These are phyloP conservation scores for Picochlorum sp. DNA, from an alignment of 139 green algal species.

Conservation along the genomic window DNA sequence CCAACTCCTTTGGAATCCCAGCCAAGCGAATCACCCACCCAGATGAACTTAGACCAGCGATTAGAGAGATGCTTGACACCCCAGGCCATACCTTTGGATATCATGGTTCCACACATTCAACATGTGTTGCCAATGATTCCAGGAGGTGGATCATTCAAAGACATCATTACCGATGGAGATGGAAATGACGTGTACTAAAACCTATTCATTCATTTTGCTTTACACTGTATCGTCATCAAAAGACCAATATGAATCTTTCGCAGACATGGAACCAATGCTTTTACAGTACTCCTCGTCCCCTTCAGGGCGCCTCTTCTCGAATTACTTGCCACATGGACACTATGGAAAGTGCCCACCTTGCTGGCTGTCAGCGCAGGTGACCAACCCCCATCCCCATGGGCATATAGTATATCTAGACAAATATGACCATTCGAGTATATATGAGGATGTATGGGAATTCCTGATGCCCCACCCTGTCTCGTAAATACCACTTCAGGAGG, in stretches of 20 bases:
- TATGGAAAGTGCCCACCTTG: slow-evolving; percentile 61
- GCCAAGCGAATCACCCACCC: slow-evolving; percentile 60
- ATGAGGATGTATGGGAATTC: slow-evolving; percentile 71
- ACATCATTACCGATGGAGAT: slow-evolving; percentile 92
- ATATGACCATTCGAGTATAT: slow-evolving; percentile 90
- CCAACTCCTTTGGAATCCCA: slow-evolving; percentile 66
- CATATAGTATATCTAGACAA: slow-evolving; percentile 84
- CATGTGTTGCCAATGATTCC: slow-evolving; percentile 99
- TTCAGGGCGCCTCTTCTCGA: slow-evolving; percentile 45
- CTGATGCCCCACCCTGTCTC: slow-evolving; percentile 9
- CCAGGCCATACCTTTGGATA: slow-evolving; percentile 93
- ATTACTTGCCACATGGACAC: slow-evolving; percentile 79
- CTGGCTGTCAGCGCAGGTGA: slow-evolving; percentile 80
- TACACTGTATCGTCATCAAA: slow-evolving; percentile 67
- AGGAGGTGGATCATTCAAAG: slow-evolving; percentile 86
- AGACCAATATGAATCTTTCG: slow-evolving; percentile 62
- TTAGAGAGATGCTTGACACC: slow-evolving; percentile 84
- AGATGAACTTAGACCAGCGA: slow-evolving; percentile 49
- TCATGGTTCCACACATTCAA: slow-evolving; percentile 98
- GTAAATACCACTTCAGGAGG: slow-evolving; percentile 70
- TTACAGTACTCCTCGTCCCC: slow-evolving; percentile 67
- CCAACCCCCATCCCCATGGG: slow-evolving; percentile 70
- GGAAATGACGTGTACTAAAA: slow-evolving; percentile 49
- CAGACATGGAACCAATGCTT: slow-evolving; percentile 37
- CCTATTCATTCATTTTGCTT: neutral